Evolutionary conservation across 2,329 filamentous ascomycete species (phyloP).

Genomic region (Pseudogymnoascus sp.): DNA sequence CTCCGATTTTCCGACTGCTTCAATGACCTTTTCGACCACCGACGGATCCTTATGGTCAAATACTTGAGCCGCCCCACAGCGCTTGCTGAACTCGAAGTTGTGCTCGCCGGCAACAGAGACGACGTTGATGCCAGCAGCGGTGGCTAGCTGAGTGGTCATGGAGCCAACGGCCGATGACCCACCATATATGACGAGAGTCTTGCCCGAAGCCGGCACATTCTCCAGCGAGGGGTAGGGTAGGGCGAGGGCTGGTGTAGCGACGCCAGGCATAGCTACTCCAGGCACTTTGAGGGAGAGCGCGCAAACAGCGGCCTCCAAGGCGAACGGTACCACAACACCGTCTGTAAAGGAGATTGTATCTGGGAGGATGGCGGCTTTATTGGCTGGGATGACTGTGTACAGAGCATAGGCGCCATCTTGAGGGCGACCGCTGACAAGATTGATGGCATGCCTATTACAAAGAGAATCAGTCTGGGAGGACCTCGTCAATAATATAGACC

Average conservation of each 20-base stretch:
- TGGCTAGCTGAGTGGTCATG: slow-evolving; percentile 18
- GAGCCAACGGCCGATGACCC: slow-evolving; percentile 11
- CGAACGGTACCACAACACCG: slow-evolving; percentile 14
- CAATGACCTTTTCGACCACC: slow-evolving; percentile 19
- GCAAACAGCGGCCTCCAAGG: slow-evolving; percentile 23
- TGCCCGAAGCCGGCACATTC: not conserved
- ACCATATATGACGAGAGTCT: not conserved
- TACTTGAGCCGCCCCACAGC: slow-evolving; percentile 19
- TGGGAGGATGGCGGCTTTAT: slow-evolving; percentile 20
- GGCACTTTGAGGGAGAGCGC: slow-evolving; percentile 21
- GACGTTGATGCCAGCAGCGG: slow-evolving; percentile 16
- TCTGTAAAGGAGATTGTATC: slow-evolving; percentile 15
- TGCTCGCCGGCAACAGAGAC: slow-evolving; percentile 11
- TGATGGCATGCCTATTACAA: slow-evolving; percentile 14
- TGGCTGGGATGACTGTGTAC: slow-evolving; percentile 11
- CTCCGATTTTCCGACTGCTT: slow-evolving; percentile 11
- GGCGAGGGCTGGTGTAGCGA: slow-evolving; percentile 10
- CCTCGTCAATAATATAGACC: not conserved
- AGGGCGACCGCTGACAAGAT: slow-evolving; percentile 22
- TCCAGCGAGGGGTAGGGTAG: not conserved
- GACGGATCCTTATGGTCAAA: slow-evolving; percentile 21
- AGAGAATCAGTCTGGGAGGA: slow-evolving; percentile 11
- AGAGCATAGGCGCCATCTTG: slow-evolving; percentile 24
- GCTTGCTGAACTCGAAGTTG: slow-evolving; percentile 17
- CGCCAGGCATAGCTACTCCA: slow-evolving; percentile 14